Percentiles rank a stretch among this genome's conserved stretches.
Evolutionary conservation across 441 rosid genomes (phyloP).

Genomic region (Breynia disticha): DNA sequence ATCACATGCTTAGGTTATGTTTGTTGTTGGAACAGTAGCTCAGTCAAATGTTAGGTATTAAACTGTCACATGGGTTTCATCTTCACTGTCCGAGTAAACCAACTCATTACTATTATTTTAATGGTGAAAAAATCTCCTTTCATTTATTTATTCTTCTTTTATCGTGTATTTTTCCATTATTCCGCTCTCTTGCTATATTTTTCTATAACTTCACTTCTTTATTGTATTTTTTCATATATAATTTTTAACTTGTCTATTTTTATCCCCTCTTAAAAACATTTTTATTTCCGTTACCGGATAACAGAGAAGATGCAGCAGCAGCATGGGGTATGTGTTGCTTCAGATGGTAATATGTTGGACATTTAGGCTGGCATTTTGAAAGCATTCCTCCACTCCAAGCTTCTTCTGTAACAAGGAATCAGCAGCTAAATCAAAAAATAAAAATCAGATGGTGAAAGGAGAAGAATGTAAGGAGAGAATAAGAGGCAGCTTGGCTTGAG

Average conservation of each 20-base stretch:
- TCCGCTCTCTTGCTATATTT: too few species aligned
- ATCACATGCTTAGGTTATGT: too few species aligned
- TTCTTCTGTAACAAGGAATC: background rate
- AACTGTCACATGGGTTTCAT: too few species aligned
- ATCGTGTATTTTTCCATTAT: background rate
- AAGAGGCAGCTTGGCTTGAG: slow-evolving; percentile 19
- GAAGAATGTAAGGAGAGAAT: slow-evolving; percentile 6
- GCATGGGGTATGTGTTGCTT: background rate
- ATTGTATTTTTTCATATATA: too few species aligned
- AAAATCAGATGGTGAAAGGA: too few species aligned
- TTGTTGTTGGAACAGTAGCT: too few species aligned
- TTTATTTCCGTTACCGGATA: background rate
- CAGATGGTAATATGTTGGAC: slow-evolving; percentile 4
- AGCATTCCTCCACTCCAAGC: background rate
- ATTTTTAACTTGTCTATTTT: too few species aligned
- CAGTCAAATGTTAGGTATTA: too few species aligned
- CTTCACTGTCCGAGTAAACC: too few species aligned
- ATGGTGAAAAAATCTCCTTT: too few species aligned
- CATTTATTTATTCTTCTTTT: background rate
- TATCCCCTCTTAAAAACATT: background rate
- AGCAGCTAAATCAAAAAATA: slow-evolving; percentile 2
- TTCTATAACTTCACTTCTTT: too few species aligned
- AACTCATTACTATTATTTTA: too few species aligned
- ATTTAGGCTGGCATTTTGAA: slow-evolving; percentile 4
- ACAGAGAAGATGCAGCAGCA: slow-evolving; percentile 16